Conservation (phyloP, 1,284 basidiomycete genomes). For the Naganishia cerealis region DNA sequence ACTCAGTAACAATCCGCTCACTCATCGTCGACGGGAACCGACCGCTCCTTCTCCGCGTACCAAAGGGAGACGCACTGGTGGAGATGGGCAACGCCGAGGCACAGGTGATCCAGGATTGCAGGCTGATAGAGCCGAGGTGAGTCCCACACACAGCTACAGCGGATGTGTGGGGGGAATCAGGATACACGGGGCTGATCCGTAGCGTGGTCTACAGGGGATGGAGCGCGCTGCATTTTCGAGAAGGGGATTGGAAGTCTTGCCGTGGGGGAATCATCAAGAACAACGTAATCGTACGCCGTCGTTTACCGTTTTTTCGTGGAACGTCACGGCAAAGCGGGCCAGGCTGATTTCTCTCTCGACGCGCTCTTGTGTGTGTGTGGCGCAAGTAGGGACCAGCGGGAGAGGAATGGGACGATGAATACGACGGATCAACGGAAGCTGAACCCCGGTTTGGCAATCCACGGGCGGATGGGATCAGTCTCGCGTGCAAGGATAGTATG, state of each 20-base stretch:
- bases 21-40: slow-evolving; percentile 53
- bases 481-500: slow-evolving; percentile 53
- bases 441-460: slow-evolving; percentile 50
- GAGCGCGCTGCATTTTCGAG: slow-evolving; percentile 54
- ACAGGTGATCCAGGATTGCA: slow-evolving; percentile 50
- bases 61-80: slow-evolving; percentile 49
- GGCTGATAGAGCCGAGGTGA: slow-evolving; percentile 53
- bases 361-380: not conserved
- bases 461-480: slow-evolving; percentile 53
- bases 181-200: slow-evolving; percentile 1
- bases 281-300: slow-evolving; percentile 52
- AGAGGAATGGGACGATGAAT: slow-evolving; percentile 55
- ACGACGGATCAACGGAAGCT: slow-evolving; percentile 49
- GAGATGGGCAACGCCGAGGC: slow-evolving; percentile 52
- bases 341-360: not conserved
- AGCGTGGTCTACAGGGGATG: slow-evolving; percentile 46
- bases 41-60: slow-evolving; percentile 50
- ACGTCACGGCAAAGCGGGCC: not conserved
- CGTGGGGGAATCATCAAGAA: slow-evolving; percentile 42
- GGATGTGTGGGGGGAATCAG: not conserved
- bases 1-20: slow-evolving; percentile 43
- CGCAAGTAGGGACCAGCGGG: slow-evolving; percentile 51
- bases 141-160: slow-evolving; percentile 17
- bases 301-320: not conserved
- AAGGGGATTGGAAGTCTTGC: slow-evolving; percentile 53